Base-by-base conservation (phyloP, 495 filamentous ascomycete genomes). In the Aspergillus asperescens region DNA sequence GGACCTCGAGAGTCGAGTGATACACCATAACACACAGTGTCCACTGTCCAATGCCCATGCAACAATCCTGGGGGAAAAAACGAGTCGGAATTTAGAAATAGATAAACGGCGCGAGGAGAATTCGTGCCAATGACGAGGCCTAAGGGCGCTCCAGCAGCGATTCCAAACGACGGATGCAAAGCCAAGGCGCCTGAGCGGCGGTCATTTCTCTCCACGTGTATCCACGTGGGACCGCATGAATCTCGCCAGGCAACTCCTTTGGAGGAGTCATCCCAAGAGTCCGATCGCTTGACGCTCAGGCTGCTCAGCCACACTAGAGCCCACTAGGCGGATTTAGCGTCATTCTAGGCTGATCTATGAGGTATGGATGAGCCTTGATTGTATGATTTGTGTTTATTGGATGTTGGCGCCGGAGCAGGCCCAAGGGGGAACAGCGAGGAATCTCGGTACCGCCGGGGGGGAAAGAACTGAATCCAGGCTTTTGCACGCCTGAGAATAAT, bases 211-310 rank as follows among this genome's bases (percentile, higher is more conserved):
- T 63, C 68, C 65, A 69, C 68, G 65, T 67, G 68, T 59, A 62
- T 63, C 68, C 66, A 69, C 68, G 68, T 71, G 68, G 63, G 57
- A 62, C 64, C 51, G 65, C 66, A 70, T 70, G 66, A 66, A 55
- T 62, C 59, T 57, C 51, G 58, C 58, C 58, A 59, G 58, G 46
- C 58, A 54, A 61, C 59, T 58, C 61, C 52, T 69, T 50, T 64
- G 69, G 70, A 59, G 58, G 51, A 41, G 13, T 41, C 39, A 38
- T 49, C 18, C 19, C 31, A 55, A 37, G 24, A 48, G n/a, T 23
- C 20, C 23, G 32, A 52, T 47, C 29, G 28, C n/a, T n/a, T n/a
- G n/a, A n/a, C n/a, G n/a, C 18, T 43, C 27, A 13, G 13, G 31
- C 50, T 25, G 32, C 52, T 55, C 52, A 55, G 57, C 57, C 52